A percentile compares a stretch with the other conserved stretches of the same genome.
phyloP scores from a whole-genome alignment of 192 early-diverging fungal genomes.

The Chytriomyces sp. region DNA sequence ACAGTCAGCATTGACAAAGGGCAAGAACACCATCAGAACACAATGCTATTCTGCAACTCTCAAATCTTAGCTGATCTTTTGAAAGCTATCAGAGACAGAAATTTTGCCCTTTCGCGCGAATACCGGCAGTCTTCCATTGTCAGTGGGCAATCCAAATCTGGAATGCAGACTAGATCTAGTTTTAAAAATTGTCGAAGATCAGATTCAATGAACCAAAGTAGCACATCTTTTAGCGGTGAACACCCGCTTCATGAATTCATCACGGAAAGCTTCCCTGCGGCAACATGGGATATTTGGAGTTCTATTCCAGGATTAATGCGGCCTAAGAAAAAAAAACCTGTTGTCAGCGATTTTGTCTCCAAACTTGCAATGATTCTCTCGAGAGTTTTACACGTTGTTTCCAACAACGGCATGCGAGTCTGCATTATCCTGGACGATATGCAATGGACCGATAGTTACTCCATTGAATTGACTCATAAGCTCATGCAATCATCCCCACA shows the following conservation, averaged over 20 bases:
- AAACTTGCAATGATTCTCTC: not conserved
- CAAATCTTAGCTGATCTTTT: not conserved
- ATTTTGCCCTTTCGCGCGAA: no score
- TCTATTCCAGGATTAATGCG: not conserved
- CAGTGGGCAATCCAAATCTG: not conserved
- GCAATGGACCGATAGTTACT: slow-evolving; percentile 20
- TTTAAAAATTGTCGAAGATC: no score
- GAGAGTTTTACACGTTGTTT: not conserved
- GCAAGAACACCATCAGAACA: slow-evolving; percentile 4
- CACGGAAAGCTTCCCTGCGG: not conserved
- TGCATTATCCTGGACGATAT: slow-evolving; percentile 14
- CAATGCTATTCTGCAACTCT: not conserved
- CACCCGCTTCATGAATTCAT: not conserved
- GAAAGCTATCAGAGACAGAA: no score
- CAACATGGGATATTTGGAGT: not conserved
- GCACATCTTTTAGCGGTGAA: not conserved
- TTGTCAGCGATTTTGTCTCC: not conserved
- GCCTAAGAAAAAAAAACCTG: not conserved
- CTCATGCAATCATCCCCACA: not conserved
- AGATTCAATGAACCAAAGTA: not conserved
- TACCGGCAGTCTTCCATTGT: no score
- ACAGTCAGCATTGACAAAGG: not conserved
- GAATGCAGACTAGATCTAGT: not conserved
- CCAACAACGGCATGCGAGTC: not conserved
- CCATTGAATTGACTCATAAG: slow-evolving; percentile 10